Evolutionary conservation across 495 filamentous ascomycete species (phyloP), one percentile per base, ranked within the genome.

Genomic region (Penicillium roqueforti): DNA sequence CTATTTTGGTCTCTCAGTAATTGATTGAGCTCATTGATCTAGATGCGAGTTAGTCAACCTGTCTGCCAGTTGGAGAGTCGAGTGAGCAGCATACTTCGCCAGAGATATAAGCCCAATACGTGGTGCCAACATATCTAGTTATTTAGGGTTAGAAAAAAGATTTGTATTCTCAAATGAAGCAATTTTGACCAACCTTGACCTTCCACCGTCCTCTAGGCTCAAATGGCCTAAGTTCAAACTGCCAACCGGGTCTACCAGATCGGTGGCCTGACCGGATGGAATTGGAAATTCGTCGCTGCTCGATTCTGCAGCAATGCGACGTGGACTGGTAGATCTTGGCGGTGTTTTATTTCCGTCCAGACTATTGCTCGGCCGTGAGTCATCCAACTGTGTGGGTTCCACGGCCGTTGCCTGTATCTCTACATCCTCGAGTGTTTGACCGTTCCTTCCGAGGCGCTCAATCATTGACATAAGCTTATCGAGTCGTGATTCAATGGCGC

Each of bases 71-170:
- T 31, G 7, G 23, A 14, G 7, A 9, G 50, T 10, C 14, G 1
- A 10, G 10, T 3, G n/a, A 29, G 22, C 11, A 41, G 16, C 58
- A 49, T 68, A 77, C 76, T 63, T 79, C 75, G 31, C 73, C 68
- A n/a, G 73, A 75, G 16, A 79, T 76, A 55, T 75, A 79, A 16
- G 76, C 76, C 76, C 76, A 79, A 54, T 76, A 79, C 22, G 76
- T 79, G 6, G 75, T 79, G 39, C 75, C 74, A 23, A 79, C 75
- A 54, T 79, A 79, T 69, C 74, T 78, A 56, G 18, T 22, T 13
- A 47, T n/a, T 31, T 31, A 13, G 28, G 37, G 37, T 61, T 54
- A 62, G 41, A 16, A 53, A 1, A 52, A 3, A 4, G 0, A 11
- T 31, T 14, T 42, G n/a, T 2, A 26, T 36, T 31, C 2, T 7